Base-by-base conservation (phyloP, 108 stramenopile species). In the Chaetoceros muelleri region DNA sequence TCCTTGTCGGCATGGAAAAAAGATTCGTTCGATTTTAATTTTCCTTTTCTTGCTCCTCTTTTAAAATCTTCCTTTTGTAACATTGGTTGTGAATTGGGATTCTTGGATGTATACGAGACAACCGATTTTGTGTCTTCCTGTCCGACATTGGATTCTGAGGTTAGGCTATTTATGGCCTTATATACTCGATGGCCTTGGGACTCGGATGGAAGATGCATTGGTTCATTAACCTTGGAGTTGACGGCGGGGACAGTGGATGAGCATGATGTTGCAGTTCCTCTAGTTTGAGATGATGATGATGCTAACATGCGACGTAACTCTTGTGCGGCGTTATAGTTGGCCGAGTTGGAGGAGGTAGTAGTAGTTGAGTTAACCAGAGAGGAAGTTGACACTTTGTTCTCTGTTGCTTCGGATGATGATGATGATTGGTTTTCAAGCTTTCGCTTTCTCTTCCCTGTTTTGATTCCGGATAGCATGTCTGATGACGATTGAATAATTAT, bases 401-500 rank as follows among this genome's bases (percentile, higher is more conserved):
- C 13, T 22, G 1, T 3, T 23, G 52, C 50, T 25, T 53, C n/a
- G 60, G 26, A 17, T 52, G 58, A 26, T 16, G 49, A n/a, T 7
- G 17, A 24, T 18, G 30, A 30, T 17, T 27, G 19, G 16, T 30
- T 56, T 31, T 48, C 31, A 19, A 58, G 52, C 48, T 75, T 72
- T 30, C 71, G 56, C 61, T 81, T 81, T 27, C 64, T 53, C 60
- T 85, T 85, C 17, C 84, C 84, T 10, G 66, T 72, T 47, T 69
- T 69, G 55, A 85, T 81, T 58, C 84, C 80, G 2, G 77, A 73
- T 8, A 85, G 45, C 84, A 85, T 85, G 52, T 40, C 8, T 10
- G 34, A 40, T 13, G 5, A 23, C n/a, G 48, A 16, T 16, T 49
- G 34, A 13, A 5, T 40, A 40, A 10, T 40, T 40, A 40, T 40